These are phyloP conservation scores for Metroxylon sagu DNA, from an alignment of 176 grass and related monocot genomes.

Conservation along the genomic window DNA sequence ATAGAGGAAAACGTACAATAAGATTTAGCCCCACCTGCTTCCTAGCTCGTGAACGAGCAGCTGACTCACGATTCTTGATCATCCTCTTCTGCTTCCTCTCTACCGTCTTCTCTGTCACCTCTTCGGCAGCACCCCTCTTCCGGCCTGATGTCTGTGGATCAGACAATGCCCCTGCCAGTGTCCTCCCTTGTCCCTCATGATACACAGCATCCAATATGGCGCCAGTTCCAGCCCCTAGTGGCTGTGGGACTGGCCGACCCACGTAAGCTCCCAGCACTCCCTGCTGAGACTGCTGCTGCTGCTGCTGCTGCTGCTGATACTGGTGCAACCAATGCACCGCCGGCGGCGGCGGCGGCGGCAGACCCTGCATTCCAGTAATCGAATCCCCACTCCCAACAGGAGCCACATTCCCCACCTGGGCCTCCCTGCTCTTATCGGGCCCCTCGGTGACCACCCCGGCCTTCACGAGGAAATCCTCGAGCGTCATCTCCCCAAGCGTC, in stretches of 20 bases:
- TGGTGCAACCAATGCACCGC: conserved; percentile 10
- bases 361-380: background rate
- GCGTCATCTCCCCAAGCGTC: conserved; percentile 16
- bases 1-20: too few species aligned
- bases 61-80: conserved; percentile 28
- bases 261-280: background rate
- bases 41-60: conserved; percentile 21
- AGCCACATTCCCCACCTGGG: too few species aligned
- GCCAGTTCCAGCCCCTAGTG: background rate
- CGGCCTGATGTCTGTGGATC: conserved; percentile 1
- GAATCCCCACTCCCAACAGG: too few species aligned
- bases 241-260: background rate
- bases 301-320: conserved; percentile 11
- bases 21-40: conserved; percentile 11
- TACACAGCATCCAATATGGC: background rate
- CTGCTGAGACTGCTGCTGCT: conserved; percentile 6
- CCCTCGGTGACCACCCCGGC: conserved; percentile 2
- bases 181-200: conserved; percentile 4
- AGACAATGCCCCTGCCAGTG: background rate
- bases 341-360: too few species aligned
- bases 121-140: conserved; percentile 12
- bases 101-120: conserved; percentile 6
- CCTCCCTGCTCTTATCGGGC: background rate
- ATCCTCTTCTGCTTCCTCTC: conserved; percentile 26
- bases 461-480: conserved; percentile 14